Evolutionary conservation across 1,284 basidiomycete species (phyloP), one percentile per base, ranked within the genome.

Genomic region (Apiotrichum sp.): DNA sequence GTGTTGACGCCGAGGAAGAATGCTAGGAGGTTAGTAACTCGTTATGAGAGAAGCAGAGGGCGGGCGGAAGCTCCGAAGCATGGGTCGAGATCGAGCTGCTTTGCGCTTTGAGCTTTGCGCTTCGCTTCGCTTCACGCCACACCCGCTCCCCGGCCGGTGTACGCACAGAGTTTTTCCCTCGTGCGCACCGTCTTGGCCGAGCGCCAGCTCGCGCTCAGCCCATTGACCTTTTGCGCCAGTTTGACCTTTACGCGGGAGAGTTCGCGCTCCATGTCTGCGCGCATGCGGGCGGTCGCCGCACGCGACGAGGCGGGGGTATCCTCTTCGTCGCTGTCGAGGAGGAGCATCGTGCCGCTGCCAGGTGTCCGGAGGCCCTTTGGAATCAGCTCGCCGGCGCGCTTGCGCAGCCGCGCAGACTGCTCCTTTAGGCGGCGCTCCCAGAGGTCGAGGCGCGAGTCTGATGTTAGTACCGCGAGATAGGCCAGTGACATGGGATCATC

Each of bases 1-100:
- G 86, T 86, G 84, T 89, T 87, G 41, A 97, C 93, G 33, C 90
- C 89, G 62, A 90, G 82, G 76, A 95, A 89, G 78, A 97, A 97
- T 0, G 88, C 88, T 58, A 88, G 31, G 46, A 13, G n/a, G 40
- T 49, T 31, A 49, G 40, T n/a, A 41, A 13, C 36, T 38, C 8
- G 7, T 13, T 38, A 8, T 38, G 36, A 13, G 7, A 8, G 13
- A 8, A 38, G 36, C 36, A 38, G 13, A 22, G 22, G 22, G 22
- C 22, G 22, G 22, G 22, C 22, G 22, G 22, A 22, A 22, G 22
- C 22, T 22, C 22, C 22, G 22, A 22, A 22, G 22, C 22, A 22
- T 22, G 22, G 22, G 22, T 22, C 22, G 22, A 22, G 22, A 22
- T 22, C 22, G 22, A 22, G 22, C 22, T 22, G 22, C 22, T 22